These are phyloP conservation scores for Veloboletus limbatus DNA, from an alignment of 1,284 basidiomycete genomes.

Conservation along the genomic window DNA sequence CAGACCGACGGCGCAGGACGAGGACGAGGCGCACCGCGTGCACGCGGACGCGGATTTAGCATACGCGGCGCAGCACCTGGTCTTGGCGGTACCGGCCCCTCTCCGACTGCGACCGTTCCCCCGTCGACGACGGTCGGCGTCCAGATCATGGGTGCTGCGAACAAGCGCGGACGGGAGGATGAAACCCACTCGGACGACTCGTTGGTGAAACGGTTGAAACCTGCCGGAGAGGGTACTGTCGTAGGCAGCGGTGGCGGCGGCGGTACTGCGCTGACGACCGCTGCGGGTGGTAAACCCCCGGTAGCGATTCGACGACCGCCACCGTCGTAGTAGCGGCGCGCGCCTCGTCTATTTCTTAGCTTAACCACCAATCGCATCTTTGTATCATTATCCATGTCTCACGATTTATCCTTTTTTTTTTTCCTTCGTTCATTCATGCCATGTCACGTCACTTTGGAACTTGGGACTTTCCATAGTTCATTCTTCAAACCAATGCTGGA, in stretches of 20 bases:
- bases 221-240: slow-evolving; percentile 33
- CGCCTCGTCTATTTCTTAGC: not conserved
- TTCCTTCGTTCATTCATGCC: no score
- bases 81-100: slow-evolving; percentile 36
- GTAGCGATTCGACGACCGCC: slow-evolving; percentile 35
- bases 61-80: slow-evolving; percentile 43
- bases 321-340: slow-evolving; percentile 23
- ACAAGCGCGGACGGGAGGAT: slow-evolving; percentile 66
- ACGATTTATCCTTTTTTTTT: no score
- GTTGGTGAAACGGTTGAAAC: slow-evolving; percentile 69
- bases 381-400: slow-evolving; percentile 25
- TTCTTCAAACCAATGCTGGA: no score
- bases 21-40: slow-evolving; percentile 36
- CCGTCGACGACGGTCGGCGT: no score
- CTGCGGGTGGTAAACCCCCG: slow-evolving; percentile 31
- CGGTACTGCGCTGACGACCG: not conserved
- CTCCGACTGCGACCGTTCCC: slow-evolving; percentile 18
- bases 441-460: no score
- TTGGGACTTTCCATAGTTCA: no score
- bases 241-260: not conserved
- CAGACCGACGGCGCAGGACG: slow-evolving; percentile 20
- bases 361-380: slow-evolving; percentile 11
- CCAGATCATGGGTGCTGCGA: slow-evolving; percentile 65
- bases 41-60: slow-evolving; percentile 29
- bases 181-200: slow-evolving; percentile 50